Base-by-base conservation (phyloP, 2,329 filamentous ascomycete species). In the Colletotrichum eleusines region DNA sequence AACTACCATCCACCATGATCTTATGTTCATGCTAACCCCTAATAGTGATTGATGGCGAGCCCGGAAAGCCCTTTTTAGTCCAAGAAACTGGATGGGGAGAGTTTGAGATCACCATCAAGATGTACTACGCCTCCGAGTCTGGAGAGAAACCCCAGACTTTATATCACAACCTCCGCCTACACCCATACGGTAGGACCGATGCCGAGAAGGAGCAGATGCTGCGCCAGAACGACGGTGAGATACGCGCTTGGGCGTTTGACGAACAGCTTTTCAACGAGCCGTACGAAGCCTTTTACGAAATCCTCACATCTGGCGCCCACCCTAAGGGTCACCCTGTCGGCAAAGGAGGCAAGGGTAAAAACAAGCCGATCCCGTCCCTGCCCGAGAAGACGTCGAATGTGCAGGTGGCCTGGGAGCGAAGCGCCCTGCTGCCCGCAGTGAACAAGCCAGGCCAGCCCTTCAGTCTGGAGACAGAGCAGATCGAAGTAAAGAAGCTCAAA, bases 251-350 rank as follows among this genome's bases (percentile, higher is more conserved):
- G 87, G 91, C 90, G 69, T 94, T 98, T 78, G 96, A 99, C 80
- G 94, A 97, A 78, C 92, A 98, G 74, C 88, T 98, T 60, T 99
- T 99, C 86, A 98, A 97, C 82, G 96, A 99, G 81, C 96, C 96
- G 0, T 96, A 94, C 76, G 94, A 97, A 80, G 89, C 92, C 55
- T 95, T 99, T 78, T 98, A 94, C 82, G 94, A 97, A 73, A 86
- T 94, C 35, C 85, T 99, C 72, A 98, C 94, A 2, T 86, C 88
- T 7, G 93, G 93, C 72, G 89, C 90, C 33, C 89, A 86, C 6
- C 84, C 85, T 61, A 84, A 83, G 73, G 82, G 81, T 73, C 84
- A 77, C 77, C 80, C 73, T 73, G 70, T 69, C 78, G 77, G 78
- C 61, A 71, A 74, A 76, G 87, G 87, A 65, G 88, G 88, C 51